Evolutionary conservation across 129 eudicot genomes (phyloP).

Genomic region (Kitagawia praeruptora): DNA sequence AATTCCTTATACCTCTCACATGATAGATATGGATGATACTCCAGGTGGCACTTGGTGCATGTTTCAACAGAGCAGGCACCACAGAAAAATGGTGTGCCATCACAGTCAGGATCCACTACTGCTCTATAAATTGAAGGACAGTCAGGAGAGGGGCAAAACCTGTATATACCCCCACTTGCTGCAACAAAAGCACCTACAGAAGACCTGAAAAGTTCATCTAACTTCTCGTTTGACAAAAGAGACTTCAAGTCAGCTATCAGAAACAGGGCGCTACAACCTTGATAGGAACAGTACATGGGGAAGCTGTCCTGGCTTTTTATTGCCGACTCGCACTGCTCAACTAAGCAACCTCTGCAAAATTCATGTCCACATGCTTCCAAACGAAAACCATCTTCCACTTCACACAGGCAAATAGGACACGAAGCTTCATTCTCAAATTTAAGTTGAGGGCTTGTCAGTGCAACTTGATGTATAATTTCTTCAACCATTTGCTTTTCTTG

Average conservation of each 20-base stretch:
- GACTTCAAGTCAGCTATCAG: conserved; percentile 46
- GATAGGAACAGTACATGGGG: conserved; percentile 51
- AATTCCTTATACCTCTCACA: conserved; percentile 70
- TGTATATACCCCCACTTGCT: conserved; percentile 48
- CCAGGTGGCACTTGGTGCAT: conserved; percentile 77
- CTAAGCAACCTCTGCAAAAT: conserved; percentile 66
- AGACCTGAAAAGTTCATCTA: conserved; percentile 85
- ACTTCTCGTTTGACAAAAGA: conserved; percentile 39
- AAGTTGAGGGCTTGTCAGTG: conserved; percentile 23
- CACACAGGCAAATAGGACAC: conserved; percentile 91
- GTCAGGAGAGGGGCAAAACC: conserved; percentile 96
- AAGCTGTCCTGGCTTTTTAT: conserved; percentile 62
- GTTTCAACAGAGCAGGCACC: conserved; percentile 85
- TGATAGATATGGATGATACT: conserved; percentile 68
- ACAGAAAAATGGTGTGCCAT: conserved; percentile 45
- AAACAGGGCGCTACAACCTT: conserved; percentile 51
- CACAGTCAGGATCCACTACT: conserved; percentile 14
- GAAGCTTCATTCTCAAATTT: conserved; percentile 16
- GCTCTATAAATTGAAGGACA: conserved; percentile 74
- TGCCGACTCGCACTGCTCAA: conserved; percentile 85
- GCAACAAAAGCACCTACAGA: conserved; percentile 72
- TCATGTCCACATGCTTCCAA: conserved; percentile 64
- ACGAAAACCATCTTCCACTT: conserved; percentile 54
- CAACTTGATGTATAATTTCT: conserved; percentile 50
- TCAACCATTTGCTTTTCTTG: conserved; percentile 65